Evolutionary conservation across 805 yeast species (phyloP).

Genomic region (Zygoascus biomembranicola): DNA sequence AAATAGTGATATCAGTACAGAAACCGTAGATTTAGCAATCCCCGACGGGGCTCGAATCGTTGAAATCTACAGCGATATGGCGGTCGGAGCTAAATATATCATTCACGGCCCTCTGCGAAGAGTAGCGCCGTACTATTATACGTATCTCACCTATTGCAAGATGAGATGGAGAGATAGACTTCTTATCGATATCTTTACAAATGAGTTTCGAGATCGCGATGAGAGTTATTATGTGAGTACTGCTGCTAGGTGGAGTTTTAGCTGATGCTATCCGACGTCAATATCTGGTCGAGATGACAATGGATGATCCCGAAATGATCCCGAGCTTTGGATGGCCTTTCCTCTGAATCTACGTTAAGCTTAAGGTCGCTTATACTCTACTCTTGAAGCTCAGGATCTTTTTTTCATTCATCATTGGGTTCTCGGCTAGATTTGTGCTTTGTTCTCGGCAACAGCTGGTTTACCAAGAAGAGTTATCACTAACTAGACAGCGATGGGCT

Average conservation of each 20-base stretch:
- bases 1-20: neutral
- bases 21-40: neutral
- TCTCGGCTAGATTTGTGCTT: too few relatives aligned
- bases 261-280: too few relatives aligned
- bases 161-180: conserved; percentile 84
- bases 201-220: conserved; percentile 77
- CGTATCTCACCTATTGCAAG: conserved; percentile 87
- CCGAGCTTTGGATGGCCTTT: too few relatives aligned
- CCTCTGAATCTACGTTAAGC: too few relatives aligned
- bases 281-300: too few relatives aligned
- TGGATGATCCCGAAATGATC: too few relatives aligned
- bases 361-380: too few relatives aligned
- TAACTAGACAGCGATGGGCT: conserved; percentile 29
- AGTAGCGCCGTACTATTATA: conserved; percentile 79
- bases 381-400: too few relatives aligned
- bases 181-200: conserved; percentile 67
- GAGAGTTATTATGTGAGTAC: conserved; percentile 48
- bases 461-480: neutral
- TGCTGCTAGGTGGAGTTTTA: neutral
- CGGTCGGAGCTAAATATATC: conserved; percentile 29
- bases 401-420: too few relatives aligned
- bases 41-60: neutral
- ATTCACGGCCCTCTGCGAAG: conserved; percentile 45
- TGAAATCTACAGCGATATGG: conserved; percentile 24
- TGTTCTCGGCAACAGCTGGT: too few relatives aligned